Evolutionary conservation across 768 basidiomycete species (phyloP).

Genomic region (Mycena rosella): DNA sequence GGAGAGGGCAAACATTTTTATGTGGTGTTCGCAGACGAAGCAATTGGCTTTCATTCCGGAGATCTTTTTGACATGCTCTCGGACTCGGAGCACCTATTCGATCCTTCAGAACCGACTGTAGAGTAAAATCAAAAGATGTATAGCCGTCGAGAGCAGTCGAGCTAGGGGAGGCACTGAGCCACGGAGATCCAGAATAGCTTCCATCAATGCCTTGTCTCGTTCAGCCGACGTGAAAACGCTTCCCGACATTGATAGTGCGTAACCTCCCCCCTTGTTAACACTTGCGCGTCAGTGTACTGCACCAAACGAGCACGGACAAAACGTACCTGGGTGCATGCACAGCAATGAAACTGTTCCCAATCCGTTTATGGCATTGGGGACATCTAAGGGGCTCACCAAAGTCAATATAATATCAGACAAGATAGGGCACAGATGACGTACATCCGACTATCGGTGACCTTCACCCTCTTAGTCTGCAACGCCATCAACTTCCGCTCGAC

Average conservation of each 20-base stretch:
- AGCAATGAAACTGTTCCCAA: slow-evolving; percentile 94
- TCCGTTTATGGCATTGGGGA: slow-evolving; percentile 94
- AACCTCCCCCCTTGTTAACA: slow-evolving; percentile 83
- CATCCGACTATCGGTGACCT: slow-evolving; percentile 94
- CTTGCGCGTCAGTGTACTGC: background rate
- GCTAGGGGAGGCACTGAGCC: too few relatives aligned
- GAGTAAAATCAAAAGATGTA: too few relatives aligned
- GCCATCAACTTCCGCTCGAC: slow-evolving; percentile 78
- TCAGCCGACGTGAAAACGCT: slow-evolving; percentile 72
- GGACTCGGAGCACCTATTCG: too few relatives aligned
- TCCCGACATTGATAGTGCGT: slow-evolving; percentile 98
- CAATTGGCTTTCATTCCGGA: too few relatives aligned
- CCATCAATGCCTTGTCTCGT: slow-evolving; percentile 53
- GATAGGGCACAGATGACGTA: slow-evolving; percentile 58
- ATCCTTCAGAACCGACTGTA: too few relatives aligned
- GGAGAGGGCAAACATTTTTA: too few relatives aligned
- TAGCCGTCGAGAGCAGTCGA: too few relatives aligned
- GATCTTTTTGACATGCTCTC: too few relatives aligned
- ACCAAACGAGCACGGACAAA: slow-evolving; percentile 10
- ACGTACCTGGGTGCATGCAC: slow-evolving; percentile 89
- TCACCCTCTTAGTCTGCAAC: slow-evolving; percentile 85
- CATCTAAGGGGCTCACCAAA: slow-evolving; percentile 70
- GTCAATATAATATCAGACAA: slow-evolving; percentile 11
- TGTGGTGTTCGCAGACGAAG: too few relatives aligned
- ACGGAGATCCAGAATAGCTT: too few relatives aligned